These are phyloP conservation scores for Cyclostephanos invisitatus DNA, from an alignment of 108 stramenopile genomes.

Conservation along the genomic window DNA sequence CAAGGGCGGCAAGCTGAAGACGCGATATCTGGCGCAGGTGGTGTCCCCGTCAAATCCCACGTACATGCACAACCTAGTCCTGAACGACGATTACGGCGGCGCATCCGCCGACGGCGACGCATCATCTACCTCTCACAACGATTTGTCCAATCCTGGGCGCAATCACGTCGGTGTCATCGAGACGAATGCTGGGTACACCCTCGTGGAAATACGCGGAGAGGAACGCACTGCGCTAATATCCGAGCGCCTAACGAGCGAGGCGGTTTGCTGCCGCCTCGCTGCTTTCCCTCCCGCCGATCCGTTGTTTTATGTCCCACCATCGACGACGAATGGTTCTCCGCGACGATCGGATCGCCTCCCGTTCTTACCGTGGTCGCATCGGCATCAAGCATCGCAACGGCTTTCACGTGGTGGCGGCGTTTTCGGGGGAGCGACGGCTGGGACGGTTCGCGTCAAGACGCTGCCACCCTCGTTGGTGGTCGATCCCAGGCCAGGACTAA, in stretches of 20 bases:
- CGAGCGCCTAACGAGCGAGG: slow-evolving; percentile 79
- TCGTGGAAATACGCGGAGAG: slow-evolving; percentile 74
- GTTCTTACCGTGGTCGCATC: slow-evolving; percentile 44
- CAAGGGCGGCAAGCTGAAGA: slow-evolving; percentile 53
- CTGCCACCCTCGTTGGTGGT: slow-evolving; percentile 50
- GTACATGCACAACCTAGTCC: slow-evolving; percentile 85
- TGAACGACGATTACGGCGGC: slow-evolving; percentile 48
- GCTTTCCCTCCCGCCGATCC: slow-evolving; percentile 84
- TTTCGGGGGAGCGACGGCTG: neutral
- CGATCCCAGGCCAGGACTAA: slow-evolving; percentile 28
- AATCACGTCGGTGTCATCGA: slow-evolving; percentile 82
- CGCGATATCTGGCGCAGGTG: slow-evolving; percentile 77
- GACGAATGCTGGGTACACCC: slow-evolving; percentile 66
- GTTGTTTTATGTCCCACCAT: slow-evolving; percentile 66
- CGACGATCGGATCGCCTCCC: slow-evolving; percentile 35
- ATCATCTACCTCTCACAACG: slow-evolving; percentile 15
- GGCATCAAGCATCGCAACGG: slow-evolving; percentile 2
- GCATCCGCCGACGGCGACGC: slow-evolving; percentile 23
- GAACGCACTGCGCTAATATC: slow-evolving; percentile 74
- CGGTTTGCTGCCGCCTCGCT: slow-evolving; percentile 79
- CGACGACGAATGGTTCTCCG: neutral
- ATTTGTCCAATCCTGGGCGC: slow-evolving; percentile 50
- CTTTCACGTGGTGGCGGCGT: neutral
- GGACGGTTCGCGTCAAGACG: slow-evolving; percentile 37
- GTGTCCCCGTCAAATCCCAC: slow-evolving; percentile 91